Base-by-base conservation (phyloP, 1,284 basidiomycete species). In the Tausonia pullulans region DNA sequence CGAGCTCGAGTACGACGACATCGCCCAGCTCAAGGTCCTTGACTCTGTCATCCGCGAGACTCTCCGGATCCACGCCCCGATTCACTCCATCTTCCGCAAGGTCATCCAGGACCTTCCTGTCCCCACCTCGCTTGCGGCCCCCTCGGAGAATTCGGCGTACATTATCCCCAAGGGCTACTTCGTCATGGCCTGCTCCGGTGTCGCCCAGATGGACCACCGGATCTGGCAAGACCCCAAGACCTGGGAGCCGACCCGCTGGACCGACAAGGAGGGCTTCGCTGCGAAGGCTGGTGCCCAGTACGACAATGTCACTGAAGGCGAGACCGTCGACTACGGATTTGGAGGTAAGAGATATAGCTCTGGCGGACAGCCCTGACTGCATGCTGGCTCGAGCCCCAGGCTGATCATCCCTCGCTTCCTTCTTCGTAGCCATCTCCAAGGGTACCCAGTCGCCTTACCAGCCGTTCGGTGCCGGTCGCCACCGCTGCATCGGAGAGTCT, bases 311-410 rank as follows among this genome's bases (percentile, higher is more conserved):
- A 43, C 55, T 27, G 55, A 57, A 6, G 88, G 87, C 61, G 90
- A 95, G 75, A 92, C 91, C 79, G 81, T 96, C 66, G 95, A 98
- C 77, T 99, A 88, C 72, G 96, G 95, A 0, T 99, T 92, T 75
- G 96, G 95, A 62, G 83, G 83, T 71, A 90, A 6, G 27, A 27
- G 27, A 27, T 1, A 27, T 27, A 27, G 2, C 27, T 27, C 27
- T 27, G 27, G 27, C 27, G 27, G 27, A 27, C 27, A 27, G 27
- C 27, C 27, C 27, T 27, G 27, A 27, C 27, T 27, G 27, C 27
- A 27, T 27, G 27, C 27, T 27, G 27, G 27, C 27, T 27, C 27
- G 27, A 27, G 27, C 27, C 27, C 27, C 27, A 27, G 7, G n/a
- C 41, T 41, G 13, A 41, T 13, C 13, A 49, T 13, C 16, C 43